These are phyloP conservation scores for Cryphonectria nitschkei DNA, from an alignment of 2,329 filamentous ascomycete species.

Conservation along the genomic window DNA sequence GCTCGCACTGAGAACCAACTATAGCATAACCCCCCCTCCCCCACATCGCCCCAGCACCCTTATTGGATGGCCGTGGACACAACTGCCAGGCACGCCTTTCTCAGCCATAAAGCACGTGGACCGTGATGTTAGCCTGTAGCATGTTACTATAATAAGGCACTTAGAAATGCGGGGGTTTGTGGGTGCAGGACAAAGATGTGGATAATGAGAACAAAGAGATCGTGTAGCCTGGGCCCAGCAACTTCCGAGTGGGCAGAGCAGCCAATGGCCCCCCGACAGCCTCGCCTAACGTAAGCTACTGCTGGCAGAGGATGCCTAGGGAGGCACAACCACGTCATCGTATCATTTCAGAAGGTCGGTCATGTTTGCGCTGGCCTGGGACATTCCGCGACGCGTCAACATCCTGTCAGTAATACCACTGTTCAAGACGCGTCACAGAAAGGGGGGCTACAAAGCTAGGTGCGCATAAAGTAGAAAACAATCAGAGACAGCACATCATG, in stretches of 20 bases:
- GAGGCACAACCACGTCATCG: background rate
- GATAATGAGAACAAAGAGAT: background rate
- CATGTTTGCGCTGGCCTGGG: background rate
- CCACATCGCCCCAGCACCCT: too few relatives aligned
- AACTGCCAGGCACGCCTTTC: background rate
- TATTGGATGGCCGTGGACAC: background rate
- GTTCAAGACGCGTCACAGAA: background rate
- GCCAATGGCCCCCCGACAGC: background rate
- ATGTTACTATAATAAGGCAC: background rate
- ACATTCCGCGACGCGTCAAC: background rate
- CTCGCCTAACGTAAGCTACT: background rate
- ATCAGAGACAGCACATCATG: background rate
- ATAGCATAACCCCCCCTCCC: too few relatives aligned
- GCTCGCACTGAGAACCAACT: background rate
- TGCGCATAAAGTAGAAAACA: background rate
- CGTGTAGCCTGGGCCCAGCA: background rate
- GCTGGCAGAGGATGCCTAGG: background rate
- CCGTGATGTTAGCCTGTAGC: background rate
- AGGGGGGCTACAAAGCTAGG: rapidly evolving
- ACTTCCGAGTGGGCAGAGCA: background rate
- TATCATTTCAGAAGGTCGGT: background rate
- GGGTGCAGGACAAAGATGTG: background rate
- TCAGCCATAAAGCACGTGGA: background rate
- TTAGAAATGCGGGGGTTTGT: background rate
- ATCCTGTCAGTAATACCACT: background rate